Percentiles rank a stretch among this genome's conserved stretches.
Evolutionary conservation across 768 basidiomycete genomes (phyloP).

Genomic region (Pisolithus sp.): DNA sequence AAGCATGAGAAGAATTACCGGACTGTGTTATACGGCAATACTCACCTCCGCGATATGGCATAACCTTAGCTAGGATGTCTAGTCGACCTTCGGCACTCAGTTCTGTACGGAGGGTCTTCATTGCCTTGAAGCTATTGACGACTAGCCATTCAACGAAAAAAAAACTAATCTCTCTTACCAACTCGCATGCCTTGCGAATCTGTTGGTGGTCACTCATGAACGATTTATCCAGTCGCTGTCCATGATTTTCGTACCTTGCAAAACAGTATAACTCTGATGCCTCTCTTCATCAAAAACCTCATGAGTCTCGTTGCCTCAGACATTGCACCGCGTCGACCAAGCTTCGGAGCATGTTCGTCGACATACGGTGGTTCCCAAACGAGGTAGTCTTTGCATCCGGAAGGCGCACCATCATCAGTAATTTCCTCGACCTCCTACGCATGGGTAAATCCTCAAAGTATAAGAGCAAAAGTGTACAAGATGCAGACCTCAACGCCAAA

Average conservation of each 20-base stretch:
- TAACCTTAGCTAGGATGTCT: conserved; percentile 71
- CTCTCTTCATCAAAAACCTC: conserved; percentile 75
- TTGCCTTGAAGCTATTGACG: conserved; percentile 43
- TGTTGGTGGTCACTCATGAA: conserved; percentile 19
- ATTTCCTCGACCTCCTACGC: conserved; percentile 55
- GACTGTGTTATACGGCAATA: not conserved
- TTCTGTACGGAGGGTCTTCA: conserved; percentile 68
- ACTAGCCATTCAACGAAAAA: not conserved
- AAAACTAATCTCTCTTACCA: conserved; percentile 40
- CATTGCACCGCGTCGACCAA: conserved; percentile 54
- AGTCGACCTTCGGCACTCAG: conserved; percentile 67
- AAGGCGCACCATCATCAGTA: conserved; percentile 76
- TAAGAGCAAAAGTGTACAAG: not conserved
- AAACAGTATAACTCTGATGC: conserved; percentile 80
- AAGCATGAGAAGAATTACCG: not conserved
- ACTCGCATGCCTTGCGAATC: conserved; percentile 78
- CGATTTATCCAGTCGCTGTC: not conserved
- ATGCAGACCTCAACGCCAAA: conserved; percentile 51
- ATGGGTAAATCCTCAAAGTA: not conserved
- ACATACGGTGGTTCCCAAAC: conserved; percentile 68
- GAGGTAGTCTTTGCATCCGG: conserved; percentile 72
- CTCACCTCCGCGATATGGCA: conserved; percentile 79
- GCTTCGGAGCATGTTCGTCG: conserved; percentile 45
- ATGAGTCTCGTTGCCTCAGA: conserved; percentile 67
- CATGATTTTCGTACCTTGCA: conserved; percentile 52